A percentile compares a stretch with the other conserved stretches of the same genome.
Evolutionary conservation across 352 stramenopile species (phyloP).

Genomic region (Nothophytophthora sp.): DNA sequence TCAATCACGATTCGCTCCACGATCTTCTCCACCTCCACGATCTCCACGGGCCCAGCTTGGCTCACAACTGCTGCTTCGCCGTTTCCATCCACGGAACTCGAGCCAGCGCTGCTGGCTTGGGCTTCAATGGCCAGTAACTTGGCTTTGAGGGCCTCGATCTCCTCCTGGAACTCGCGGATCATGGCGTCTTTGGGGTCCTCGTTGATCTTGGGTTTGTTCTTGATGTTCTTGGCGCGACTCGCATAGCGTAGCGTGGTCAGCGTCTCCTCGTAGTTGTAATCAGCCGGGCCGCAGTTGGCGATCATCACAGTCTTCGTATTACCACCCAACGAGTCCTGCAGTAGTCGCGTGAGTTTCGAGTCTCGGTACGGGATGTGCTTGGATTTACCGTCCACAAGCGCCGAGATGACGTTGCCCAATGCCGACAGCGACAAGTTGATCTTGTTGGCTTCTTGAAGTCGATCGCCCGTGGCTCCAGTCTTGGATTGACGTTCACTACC

Average conservation of each 20-base stretch:
- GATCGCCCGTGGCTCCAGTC: slow-evolving; percentile 69
- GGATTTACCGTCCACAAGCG: slow-evolving; percentile 84
- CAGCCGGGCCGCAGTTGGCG: slow-evolving; percentile 95
- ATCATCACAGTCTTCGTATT: slow-evolving; percentile 99
- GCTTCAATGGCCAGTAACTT: slow-evolving; percentile 67
- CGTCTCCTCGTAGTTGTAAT: slow-evolving; percentile 98
- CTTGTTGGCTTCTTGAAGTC: slow-evolving; percentile 81
- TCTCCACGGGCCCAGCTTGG: slow-evolving; percentile 15
- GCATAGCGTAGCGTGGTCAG: slow-evolving; percentile 95
- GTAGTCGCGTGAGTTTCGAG: slow-evolving; percentile 96
- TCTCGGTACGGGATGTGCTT: slow-evolving; percentile 91
- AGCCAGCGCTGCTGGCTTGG: slow-evolving; percentile 25
- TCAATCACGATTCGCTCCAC: slow-evolving; percentile 85
- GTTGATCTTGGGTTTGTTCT: slow-evolving; percentile 99
- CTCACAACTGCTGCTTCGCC: not conserved
- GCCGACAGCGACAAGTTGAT: slow-evolving; percentile 82
- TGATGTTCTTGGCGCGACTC: slow-evolving; percentile 99
- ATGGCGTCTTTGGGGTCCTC: slow-evolving; percentile 98
- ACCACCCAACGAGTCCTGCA: slow-evolving; percentile 96
- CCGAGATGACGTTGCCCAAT: slow-evolving; percentile 88
- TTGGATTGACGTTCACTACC: slow-evolving; percentile 77
- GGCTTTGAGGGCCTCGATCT: slow-evolving; percentile 94
- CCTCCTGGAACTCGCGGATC: slow-evolving; percentile 96
- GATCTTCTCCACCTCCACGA: slow-evolving; percentile 84
- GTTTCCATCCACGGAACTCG: slow-evolving; percentile 5